Percentiles rank a stretch among this genome's conserved stretches.
phyloP scores from a whole-genome alignment of 805 yeast genomes.

The Henningerozyma blattae region DNA sequence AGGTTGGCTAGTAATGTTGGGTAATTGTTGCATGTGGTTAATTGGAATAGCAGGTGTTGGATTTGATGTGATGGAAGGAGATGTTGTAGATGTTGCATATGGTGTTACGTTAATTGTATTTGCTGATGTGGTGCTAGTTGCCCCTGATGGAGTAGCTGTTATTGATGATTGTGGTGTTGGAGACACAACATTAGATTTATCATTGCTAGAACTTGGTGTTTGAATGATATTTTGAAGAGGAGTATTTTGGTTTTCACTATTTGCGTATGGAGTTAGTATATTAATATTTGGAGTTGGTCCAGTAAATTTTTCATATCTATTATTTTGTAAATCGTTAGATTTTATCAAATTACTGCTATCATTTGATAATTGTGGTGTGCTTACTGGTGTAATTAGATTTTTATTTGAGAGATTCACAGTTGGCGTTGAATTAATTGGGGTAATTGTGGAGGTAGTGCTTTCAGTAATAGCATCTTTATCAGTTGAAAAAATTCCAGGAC shows the following conservation, averaged over 20 bases:
- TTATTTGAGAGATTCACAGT: too few species aligned
- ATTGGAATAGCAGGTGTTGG: too few species aligned
- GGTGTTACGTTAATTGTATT: too few species aligned
- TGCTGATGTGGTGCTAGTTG: too few species aligned
- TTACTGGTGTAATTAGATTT: slow-evolving; percentile 10
- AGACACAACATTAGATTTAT: neutral
- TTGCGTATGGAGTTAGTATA: slow-evolving; percentile 19
- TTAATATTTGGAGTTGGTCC: slow-evolving; percentile 3
- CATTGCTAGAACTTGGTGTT: neutral
- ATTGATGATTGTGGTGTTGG: neutral
- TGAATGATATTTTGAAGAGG: slow-evolving; percentile 2
- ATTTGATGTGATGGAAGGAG: too few species aligned
- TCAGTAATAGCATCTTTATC: neutral
- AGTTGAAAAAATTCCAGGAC: slow-evolving; percentile 25
- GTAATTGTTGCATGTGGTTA: too few species aligned
- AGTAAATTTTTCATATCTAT: neutral
- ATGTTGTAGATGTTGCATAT: too few species aligned
- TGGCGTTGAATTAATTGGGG: neutral
- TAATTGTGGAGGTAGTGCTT: too few species aligned
- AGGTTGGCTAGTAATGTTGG: too few species aligned
- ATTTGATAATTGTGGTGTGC: neutral
- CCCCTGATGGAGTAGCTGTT: too few species aligned
- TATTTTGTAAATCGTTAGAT: too few species aligned
- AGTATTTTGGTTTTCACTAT: slow-evolving; percentile 6
- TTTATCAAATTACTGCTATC: too few species aligned